Evolutionary conservation across 371 early-diverging fungal genomes (phyloP).

Genomic region (Choanephora cucurbitarum): DNA sequence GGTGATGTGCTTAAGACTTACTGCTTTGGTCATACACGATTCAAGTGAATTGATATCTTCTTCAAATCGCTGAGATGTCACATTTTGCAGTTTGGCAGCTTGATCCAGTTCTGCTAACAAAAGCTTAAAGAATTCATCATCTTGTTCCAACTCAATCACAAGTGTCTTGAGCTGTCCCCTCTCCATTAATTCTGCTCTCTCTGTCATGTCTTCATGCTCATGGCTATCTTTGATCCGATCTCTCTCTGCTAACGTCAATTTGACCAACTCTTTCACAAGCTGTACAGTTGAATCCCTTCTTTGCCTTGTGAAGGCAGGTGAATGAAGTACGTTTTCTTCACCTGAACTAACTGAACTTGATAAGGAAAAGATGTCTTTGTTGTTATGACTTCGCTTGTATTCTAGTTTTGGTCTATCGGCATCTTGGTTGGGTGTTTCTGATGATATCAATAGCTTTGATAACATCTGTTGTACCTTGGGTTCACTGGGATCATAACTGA

Average conservation of each 20-base stretch:
- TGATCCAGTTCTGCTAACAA: slow-evolving; percentile 52
- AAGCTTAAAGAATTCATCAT: slow-evolving; percentile 63
- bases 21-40: slow-evolving; percentile 46
- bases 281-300: slow-evolving; percentile 16
- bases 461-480: slow-evolving; percentile 24
- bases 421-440: slow-evolving; percentile 7
- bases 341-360: slow-evolving; percentile 6
- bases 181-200: not conserved
- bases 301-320: slow-evolving; percentile 4
- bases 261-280: slow-evolving; percentile 23
- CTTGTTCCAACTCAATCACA: slow-evolving; percentile 58
- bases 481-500: slow-evolving; percentile 36
- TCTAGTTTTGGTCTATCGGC: slow-evolving; percentile 27
- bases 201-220: slow-evolving; percentile 4
- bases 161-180: slow-evolving; percentile 32
- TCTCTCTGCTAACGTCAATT: slow-evolving; percentile 5
- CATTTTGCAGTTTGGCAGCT: slow-evolving; percentile 42
- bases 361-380: slow-evolving; percentile 44
- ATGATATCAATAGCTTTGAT: slow-evolving; percentile 6
- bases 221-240: not conserved
- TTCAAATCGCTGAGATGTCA: slow-evolving; percentile 43
- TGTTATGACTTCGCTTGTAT: slow-evolving; percentile 35
- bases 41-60: slow-evolving; percentile 50
- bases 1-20: no score
- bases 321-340: slow-evolving; percentile 1